Base-by-base conservation (phyloP, 768 basidiomycete species). In the Termitomyces sp. region DNA sequence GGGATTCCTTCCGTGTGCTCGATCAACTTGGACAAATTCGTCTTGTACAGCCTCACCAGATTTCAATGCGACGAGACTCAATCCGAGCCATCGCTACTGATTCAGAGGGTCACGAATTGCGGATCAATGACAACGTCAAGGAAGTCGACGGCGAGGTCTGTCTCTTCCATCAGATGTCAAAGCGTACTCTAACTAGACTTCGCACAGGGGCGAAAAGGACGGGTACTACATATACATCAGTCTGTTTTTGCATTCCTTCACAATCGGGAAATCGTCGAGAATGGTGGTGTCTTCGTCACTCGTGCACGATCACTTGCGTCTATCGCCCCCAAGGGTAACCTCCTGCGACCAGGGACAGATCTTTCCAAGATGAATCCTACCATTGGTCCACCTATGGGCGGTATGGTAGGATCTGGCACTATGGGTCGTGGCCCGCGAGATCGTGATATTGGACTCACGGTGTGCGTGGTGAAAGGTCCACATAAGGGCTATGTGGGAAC, bases 221-320 rank as follows among this genome's bases (percentile, higher is more conserved):
- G 86, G 59, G 91, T 98, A 13, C 78, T 99, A 32, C 96, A 98
- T 69, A 94, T 95, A 46, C 91, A 96, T 73, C 94, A 96, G 70
- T 94, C 95, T 0, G 88, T 92, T 74, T 96, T 88, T 67, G 94
- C 92, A 3, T 99, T 98, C 81, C 76, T 98, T 50, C 90, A 96
- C 76, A 96, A 96, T 68, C 89, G 96, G 15, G 95, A 98, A 55
- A 81, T 93, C 56, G 69, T 81, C 20, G 95, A 98, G 74, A 95
- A 98, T 67, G 90, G 92, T 22, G 97, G 97, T 60, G 88, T 98
- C 32, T 99, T 96, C 69, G 94, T 99, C 55, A 91, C 94, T 0
- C 88, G 94, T 40, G 86, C 92, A 15, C 88, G 92, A 45, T 85
- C 88, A 2, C 79, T 98, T 48, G 85, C 84, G 1, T 96, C 95